Evolutionary conservation across 73 alveolate species (phyloP).

Genomic region (Blepharisma japonicum): DNA sequence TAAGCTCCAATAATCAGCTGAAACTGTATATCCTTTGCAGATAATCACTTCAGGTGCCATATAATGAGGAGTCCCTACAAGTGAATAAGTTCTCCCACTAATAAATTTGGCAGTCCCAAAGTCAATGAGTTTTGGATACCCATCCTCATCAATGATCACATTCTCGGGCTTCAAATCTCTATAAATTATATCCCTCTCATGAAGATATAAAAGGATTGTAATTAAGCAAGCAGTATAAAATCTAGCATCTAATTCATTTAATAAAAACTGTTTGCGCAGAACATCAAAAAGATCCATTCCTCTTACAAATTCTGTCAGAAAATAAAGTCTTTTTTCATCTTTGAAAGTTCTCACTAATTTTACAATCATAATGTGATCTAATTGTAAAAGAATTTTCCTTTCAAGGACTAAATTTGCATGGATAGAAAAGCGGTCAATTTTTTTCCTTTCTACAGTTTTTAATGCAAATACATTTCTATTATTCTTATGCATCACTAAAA

Average conservation of each 20-base stretch:
- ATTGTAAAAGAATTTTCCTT: conserved; percentile 36
- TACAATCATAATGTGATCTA: conserved; percentile 52
- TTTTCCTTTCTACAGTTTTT: conserved; percentile 41
- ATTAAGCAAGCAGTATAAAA: conserved; percentile 47
- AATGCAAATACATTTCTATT: conserved; percentile 47
- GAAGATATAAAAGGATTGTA: conserved; percentile 58
- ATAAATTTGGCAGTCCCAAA: conserved; percentile 72
- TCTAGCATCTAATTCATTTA: conserved; percentile 41
- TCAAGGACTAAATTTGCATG: conserved; percentile 44
- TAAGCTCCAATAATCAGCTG: conserved; percentile 57
- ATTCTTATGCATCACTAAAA: conserved; percentile 41
- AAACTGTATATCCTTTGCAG: conserved; percentile 51
- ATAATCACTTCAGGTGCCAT: conserved; percentile 64
- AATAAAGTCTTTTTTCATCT: conserved; percentile 47
- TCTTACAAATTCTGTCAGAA: conserved; percentile 43
- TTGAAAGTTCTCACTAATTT: conserved; percentile 46
- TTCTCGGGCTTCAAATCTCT: conserved; percentile 81
- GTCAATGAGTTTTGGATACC: conserved; percentile 75
- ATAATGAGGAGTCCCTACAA: conserved; percentile 64
- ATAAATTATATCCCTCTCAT: conserved; percentile 53
- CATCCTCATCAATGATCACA: conserved; percentile 74
- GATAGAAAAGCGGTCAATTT: conserved; percentile 36
- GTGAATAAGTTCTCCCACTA: conserved; percentile 46
- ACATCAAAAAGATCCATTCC: conserved; percentile 65
- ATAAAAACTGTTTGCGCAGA: conserved; percentile 43